Conservation (phyloP, 1,284 basidiomycete species). For the Cronartium quercuum region DNA sequence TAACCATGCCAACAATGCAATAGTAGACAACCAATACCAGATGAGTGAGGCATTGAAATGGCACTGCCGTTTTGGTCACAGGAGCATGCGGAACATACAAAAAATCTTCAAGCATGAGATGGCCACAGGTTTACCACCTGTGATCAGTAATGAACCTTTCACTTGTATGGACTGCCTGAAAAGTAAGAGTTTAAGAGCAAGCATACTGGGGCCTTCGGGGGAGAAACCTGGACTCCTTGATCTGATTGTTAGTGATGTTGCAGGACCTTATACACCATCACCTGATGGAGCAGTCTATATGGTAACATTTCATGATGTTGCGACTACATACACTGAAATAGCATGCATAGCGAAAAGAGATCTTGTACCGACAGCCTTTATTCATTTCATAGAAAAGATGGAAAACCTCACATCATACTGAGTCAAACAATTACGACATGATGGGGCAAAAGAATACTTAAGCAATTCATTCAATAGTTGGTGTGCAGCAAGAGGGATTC, state of each 20-base stretch:
- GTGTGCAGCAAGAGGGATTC: neutral
- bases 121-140: neutral
- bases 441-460: slow-evolving; percentile 6
- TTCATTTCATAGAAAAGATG: slow-evolving; percentile 2
- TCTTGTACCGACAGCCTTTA: neutral
- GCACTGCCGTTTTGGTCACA: slow-evolving; percentile 18
- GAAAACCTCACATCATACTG: neutral
- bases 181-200: neutral
- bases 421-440: slow-evolving; percentile 9
- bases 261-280: neutral
- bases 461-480: neutral
- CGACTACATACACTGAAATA: slow-evolving; percentile 1
- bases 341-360: neutral
- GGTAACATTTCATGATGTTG: slow-evolving; percentile 4
- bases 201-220: neutral
- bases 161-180: slow-evolving; percentile 6
- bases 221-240: neutral
- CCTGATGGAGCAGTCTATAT: neutral
- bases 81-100: neutral
- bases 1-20: neutral
- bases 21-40: neutral
- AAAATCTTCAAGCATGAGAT: neutral
- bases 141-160: neutral
- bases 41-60: neutral
- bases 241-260: neutral